Conservation (phyloP, 164 flowering plant genomes). For the Vitis labrusca region DNA sequence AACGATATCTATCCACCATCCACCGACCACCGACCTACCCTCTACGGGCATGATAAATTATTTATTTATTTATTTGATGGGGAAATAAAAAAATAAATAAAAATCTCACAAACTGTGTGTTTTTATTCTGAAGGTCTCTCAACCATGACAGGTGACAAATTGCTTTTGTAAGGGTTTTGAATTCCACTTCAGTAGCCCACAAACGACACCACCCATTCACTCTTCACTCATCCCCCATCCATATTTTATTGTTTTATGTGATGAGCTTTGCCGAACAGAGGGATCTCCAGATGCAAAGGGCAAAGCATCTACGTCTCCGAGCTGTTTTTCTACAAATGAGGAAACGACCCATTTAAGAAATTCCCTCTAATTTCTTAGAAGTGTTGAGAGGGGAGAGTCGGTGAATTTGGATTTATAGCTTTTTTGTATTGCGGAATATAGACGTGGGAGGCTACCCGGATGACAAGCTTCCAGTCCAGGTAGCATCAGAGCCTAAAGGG, state of each 20-base stretch:
- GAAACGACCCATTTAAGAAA: neutral
- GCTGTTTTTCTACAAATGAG: conserved; percentile 2
- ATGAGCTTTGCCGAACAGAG: too few relatives aligned
- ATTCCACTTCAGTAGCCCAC: conserved; percentile 9
- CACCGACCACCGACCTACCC: conserved; percentile 59
- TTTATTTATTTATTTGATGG: too few relatives aligned
- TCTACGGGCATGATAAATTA: neutral
- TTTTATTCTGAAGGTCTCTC: neutral
- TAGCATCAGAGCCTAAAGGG: neutral
- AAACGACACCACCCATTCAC: conserved; percentile 8
- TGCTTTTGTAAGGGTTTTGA: neutral
- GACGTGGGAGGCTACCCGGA: conserved; percentile 25
- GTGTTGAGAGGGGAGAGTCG: neutral
- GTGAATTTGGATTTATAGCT: conserved; percentile 10
- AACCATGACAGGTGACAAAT: too few relatives aligned
- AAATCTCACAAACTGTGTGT: too few relatives aligned
- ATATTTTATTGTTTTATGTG: too few relatives aligned
- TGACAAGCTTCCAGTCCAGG: conserved; percentile 19
- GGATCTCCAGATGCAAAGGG: neutral
- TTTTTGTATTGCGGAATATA: neutral
- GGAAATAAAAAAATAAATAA: too few relatives aligned
- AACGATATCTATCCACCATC: conserved; percentile 36
- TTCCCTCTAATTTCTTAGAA: neutral
- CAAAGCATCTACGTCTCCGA: neutral
- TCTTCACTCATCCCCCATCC: too few relatives aligned